Evolutionary conservation across 805 yeast species (phyloP).

Genomic region (Monosporozyma unispora): DNA sequence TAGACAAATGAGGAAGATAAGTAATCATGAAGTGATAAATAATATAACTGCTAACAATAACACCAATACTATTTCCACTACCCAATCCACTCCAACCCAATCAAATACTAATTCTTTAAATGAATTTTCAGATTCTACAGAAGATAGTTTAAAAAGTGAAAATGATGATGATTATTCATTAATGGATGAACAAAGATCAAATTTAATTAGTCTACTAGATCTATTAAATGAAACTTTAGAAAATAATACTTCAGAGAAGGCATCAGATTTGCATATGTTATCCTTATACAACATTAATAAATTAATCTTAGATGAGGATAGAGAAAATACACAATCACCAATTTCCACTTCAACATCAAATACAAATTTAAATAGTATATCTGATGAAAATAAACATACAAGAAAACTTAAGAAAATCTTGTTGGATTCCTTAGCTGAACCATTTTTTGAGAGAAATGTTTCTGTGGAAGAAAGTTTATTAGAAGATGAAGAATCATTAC

Average conservation of each 20-base stretch:
- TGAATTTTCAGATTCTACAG: not conserved
- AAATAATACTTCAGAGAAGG: constrained; percentile 23
- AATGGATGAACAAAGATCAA: constrained; percentile 18
- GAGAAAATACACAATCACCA: not conserved
- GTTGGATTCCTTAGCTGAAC: constrained; percentile 29
- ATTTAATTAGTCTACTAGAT: constrained; percentile 23
- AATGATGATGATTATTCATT: constrained; percentile 2
- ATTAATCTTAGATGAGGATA: constrained; percentile 18
- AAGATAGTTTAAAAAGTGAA: not conserved
- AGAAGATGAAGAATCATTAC: constrained; percentile 18
- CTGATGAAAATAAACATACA: constrained; percentile 6
- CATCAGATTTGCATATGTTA: constrained; percentile 27
- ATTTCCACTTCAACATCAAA: not conserved
- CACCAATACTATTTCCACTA: not conserved
- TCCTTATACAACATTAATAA: constrained; percentile 28
- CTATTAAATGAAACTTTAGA: constrained; percentile 28
- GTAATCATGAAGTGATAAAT: not conserved
- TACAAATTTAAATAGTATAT: not conserved
- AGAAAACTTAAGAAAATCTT: constrained; percentile 20
- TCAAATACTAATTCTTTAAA: not conserved
- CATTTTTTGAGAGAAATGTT: constrained; percentile 25
- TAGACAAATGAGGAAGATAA: not conserved
- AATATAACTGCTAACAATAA: not conserved
- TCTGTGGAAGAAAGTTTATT: constrained; percentile 13
- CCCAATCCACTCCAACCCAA: not conserved